Evolutionary conservation across 768 basidiomycete species (phyloP), one percentile per base, ranked within the genome.

Genomic region (Russula abietina): DNA sequence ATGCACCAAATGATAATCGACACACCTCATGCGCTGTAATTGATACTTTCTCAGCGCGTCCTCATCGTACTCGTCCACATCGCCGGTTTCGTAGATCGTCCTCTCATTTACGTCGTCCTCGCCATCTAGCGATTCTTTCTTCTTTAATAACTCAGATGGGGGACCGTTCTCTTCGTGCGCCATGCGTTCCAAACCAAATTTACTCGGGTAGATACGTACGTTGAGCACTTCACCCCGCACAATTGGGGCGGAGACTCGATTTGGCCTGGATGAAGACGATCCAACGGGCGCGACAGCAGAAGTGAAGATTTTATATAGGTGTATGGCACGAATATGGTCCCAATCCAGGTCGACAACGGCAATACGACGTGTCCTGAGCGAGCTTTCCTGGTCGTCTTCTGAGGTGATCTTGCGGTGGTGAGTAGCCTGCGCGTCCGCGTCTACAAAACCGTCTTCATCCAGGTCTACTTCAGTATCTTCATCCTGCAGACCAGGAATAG

Each of bases 311-410:
- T 91, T 93, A 82, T 86, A 97, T 14, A 99, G 77, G 72, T 98
- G 94, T 22, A 77, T 76, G 0, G 96, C 93, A 59, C 89, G 88
- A 55, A 98, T 85, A 74, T 98, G 83, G 73, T 98, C 97, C 97
- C 97, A 99, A 75, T 99, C 97, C 56, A 98, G 82, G 72, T 98
- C 98, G 66, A 98, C 96, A 50, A 89, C 82, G 0, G 96, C 97
- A 8, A 99, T 72, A 26, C 96, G 81, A 59, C 76, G 80, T 2
- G 93, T 93, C 11, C 69, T 73, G 52, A 77, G 73, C 11, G 77
- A 73, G 10, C 76, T 79, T 2, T 77, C 75, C 12, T 67, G 72
- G 4, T 70, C 70, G 8, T 73, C 76, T 3, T 78, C 76, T 26
- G 51, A 41, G 22, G 72, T 65, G 32, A 65, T 69, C 67, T 82